Evolutionary conservation across 2,329 filamentous ascomycete genomes (phyloP).

Genomic region (Stachybotrys chartarum): DNA sequence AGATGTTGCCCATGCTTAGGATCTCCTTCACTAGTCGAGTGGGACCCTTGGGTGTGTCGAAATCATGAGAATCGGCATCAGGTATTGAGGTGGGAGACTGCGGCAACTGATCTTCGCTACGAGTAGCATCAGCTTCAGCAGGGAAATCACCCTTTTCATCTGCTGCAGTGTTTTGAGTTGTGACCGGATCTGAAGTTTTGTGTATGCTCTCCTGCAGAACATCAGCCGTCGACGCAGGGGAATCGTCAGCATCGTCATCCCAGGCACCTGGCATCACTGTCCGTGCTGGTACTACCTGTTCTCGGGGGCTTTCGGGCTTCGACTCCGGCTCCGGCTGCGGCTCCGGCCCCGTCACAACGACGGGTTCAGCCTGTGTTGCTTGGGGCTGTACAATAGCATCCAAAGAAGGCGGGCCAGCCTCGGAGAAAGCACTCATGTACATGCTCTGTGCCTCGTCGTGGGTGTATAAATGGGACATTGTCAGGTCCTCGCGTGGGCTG

Average conservation of each 20-base stretch:
- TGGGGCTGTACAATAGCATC: constrained; percentile 1
- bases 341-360: neutral
- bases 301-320: neutral
- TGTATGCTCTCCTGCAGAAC: too few species aligned
- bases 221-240: constrained; percentile 3
- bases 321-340: neutral
- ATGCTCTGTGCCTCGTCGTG: constrained; percentile 80
- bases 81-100: neutral
- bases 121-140: too few species aligned
- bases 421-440: constrained; percentile 71
- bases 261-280: constrained; percentile 44
- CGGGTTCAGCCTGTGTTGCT: neutral
- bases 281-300: neutral
- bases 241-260: constrained; percentile 30
- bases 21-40: constrained; percentile 51
- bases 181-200: neutral
- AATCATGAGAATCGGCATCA: neutral
- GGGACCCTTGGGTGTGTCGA: constrained; percentile 40
- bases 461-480: constrained; percentile 63
- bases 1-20: constrained; percentile 41
- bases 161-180: neutral
- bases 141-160: too few species aligned
- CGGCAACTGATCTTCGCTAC: neutral
- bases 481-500: constrained; percentile 39
- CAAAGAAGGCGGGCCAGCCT: constrained; percentile 18